Evolutionary conservation across 2,329 filamentous ascomycete genomes (phyloP), one percentile per base, ranked within the genome.

Genomic region (Colletotrichum trifolii): DNA sequence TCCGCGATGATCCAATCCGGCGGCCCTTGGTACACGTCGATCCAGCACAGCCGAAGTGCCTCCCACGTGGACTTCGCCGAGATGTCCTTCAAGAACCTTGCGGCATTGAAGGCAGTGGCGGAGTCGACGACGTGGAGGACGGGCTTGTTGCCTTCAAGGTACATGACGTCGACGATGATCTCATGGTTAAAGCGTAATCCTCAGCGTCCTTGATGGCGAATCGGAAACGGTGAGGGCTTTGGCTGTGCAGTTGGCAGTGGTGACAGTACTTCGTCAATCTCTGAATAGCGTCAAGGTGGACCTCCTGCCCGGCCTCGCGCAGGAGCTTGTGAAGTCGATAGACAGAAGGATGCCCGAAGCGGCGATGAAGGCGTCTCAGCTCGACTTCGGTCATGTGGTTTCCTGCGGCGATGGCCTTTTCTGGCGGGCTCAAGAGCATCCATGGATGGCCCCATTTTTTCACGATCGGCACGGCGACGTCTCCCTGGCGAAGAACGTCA

Each of bases 161-260:
- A 43, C 12, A 43, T 43, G 42, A 43, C 15, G 7, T 13, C 8
- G 2, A 11, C 42, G 10, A 43, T 12, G 10, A 43, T n/a, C 8
- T 43, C 42, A n/a, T 43, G 13, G 42, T 43, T 43, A 43, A 43
- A n/a, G 8, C 72, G 60, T 79, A 74, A 5, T 67, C n/a, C n/a
- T n/a, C n/a, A n/a, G n/a, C 52, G 8, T 77, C 75, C 48, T 71
- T 70, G 8, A 53, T 2, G 5, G 8, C 15, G 8, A 53, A 53
- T 12, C n/a, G 40, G 11, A 53, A 53, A 2, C 15, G 0, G 1
- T 17, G 2, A 2, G 15, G 50, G 3, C 8, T 8, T 3, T 13
- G 7, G 2, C 5, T 6, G 15, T 53, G 17, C 1, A 53, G 6
- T 17, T 53, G 36, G 36, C 38, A 53, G 2, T 53, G 10, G 5